Evolutionary conservation across 192 early-diverging fungal species (phyloP).

Genomic region (Backusella tarrabulga): DNA sequence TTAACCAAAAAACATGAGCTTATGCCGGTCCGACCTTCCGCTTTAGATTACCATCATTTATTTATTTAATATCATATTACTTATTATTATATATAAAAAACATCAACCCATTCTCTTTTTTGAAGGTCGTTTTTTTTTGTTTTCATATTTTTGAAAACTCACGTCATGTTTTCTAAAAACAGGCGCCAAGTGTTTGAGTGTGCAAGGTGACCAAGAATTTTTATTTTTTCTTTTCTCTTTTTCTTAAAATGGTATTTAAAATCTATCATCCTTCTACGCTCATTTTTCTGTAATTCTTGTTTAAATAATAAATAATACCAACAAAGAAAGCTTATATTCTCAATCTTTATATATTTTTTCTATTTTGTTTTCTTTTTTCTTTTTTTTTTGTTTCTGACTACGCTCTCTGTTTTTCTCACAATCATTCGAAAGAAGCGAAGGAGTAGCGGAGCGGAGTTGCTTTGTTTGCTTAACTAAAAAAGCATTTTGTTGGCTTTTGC

Average conservation of each 20-base stretch:
- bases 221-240: neutral
- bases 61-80: neutral
- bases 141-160: neutral
- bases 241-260: slow-evolving; percentile 3
- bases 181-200: slow-evolving; percentile 3
- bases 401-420: neutral
- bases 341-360: neutral
- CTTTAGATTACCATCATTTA: neutral
- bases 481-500: neutral
- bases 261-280: neutral
- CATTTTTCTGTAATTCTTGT: neutral
- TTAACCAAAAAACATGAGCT: slow-evolving; percentile 1
- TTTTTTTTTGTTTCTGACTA: neutral
- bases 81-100: neutral
- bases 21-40: slow-evolving; percentile 7
- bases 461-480: neutral
- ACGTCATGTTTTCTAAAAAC: slow-evolving; percentile 8
- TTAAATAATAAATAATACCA: neutral
- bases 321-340: neutral
- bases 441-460: neutral
- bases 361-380: neutral
- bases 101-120: neutral
- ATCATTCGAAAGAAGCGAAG: neutral
- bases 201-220: neutral
- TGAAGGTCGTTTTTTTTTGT: neutral